phyloP scores from a whole-genome alignment of 2,329 filamentous ascomycete species.

The Phialophora macrospora region DNA sequence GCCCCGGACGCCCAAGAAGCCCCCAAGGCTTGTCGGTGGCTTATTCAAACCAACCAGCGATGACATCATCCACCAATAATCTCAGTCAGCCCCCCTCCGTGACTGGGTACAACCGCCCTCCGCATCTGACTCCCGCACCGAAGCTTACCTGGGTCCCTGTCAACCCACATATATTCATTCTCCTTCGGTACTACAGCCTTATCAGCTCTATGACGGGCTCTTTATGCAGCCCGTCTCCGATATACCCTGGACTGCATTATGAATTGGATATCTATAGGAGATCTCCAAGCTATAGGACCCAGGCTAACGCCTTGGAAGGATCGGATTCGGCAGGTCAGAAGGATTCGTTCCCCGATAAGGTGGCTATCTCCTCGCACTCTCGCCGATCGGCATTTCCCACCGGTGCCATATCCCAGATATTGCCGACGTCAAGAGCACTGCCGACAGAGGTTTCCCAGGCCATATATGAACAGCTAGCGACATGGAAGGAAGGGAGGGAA shows the following conservation, averaged over 20 bases:
- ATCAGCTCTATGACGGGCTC: neutral
- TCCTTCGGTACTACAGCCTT: neutral
- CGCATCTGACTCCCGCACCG: neutral
- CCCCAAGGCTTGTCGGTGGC: neutral
- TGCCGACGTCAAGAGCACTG: neutral
- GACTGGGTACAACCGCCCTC: no score
- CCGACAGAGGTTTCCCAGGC: neutral
- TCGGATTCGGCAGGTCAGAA: slow-evolving; percentile 5
- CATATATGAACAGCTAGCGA: slow-evolving; percentile 1
- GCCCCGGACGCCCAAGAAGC: neutral
- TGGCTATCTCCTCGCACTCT: slow-evolving; percentile 24
- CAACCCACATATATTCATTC: neutral
- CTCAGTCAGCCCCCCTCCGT: neutral
- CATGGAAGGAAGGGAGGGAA: neutral
- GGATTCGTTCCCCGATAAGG: slow-evolving; percentile 17
- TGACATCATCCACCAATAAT: neutral
- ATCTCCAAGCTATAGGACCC: neutral
- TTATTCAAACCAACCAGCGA: neutral
- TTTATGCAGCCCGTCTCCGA: neutral
- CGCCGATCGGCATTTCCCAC: slow-evolving; percentile 2
- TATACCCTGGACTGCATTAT: neutral
- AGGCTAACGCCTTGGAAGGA: neutral
- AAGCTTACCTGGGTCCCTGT: neutral
- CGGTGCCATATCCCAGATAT: neutral
- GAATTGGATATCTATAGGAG: slow-evolving; percentile 1